These are phyloP conservation scores for thale cress (Arabidopsis thaliana) DNA, from an alignment of 345 rosid species.

Conservation along the genomic window TAIR10.1 NC_003075.7:7968501-7969000, in stretches of 20 bases:
- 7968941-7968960: not conserved
- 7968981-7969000: slow-evolving; percentile 18
- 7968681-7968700: not conserved
- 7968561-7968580: not conserved
- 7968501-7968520: not conserved
- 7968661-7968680: slow-evolving; percentile 72
- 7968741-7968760: slow-evolving; percentile 46
- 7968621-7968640: slow-evolving; percentile 92
- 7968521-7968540: slow-evolving; percentile 5
- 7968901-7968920: not conserved
- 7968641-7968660: slow-evolving; percentile 93
- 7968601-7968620: slow-evolving; percentile 79
- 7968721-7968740: slow-evolving; percentile 1
- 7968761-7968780: slow-evolving; percentile 89
- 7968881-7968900: slow-evolving; percentile 59
- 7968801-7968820: slow-evolving; percentile 90
- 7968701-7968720: not conserved
- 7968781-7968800: slow-evolving; percentile 82
- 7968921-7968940: not conserved
- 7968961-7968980: not conserved
- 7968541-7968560: not conserved
- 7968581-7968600: not conserved
- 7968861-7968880: slow-evolving; percentile 50
- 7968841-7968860: slow-evolving; percentile 86
- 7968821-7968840: slow-evolving; percentile 96